Evolutionary conservation across 1,139 yeast species (phyloP).

Genomic region (Taphrina populina): DNA sequence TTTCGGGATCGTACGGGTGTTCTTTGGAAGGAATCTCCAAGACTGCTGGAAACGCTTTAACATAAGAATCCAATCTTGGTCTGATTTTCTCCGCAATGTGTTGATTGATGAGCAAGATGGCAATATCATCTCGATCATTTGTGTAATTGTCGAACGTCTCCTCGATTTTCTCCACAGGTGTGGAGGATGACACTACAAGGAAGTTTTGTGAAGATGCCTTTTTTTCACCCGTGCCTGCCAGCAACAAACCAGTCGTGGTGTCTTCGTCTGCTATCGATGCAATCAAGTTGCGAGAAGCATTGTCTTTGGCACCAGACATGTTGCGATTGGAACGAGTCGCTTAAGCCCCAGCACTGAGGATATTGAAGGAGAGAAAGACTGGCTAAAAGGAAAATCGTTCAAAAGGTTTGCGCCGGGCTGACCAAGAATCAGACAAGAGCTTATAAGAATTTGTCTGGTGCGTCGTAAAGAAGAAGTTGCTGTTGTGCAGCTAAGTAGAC

Average conservation of each 20-base stretch:
- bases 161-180: conserved; percentile 50
- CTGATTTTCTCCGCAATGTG: conserved; percentile 91
- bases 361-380: too few relatives aligned
- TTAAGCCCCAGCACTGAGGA: too few relatives aligned
- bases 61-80: conserved; percentile 72
- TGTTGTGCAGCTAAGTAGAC: too few relatives aligned
- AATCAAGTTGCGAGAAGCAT: conserved; percentile 22
- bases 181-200: conserved; percentile 68
- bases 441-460: too few relatives aligned
- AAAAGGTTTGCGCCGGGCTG: too few relatives aligned
- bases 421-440: too few relatives aligned
- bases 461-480: too few relatives aligned
- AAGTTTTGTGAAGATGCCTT: conserved; percentile 69
- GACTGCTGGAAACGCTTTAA: conserved; percentile 93
- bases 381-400: too few relatives aligned
- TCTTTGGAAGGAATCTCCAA: conserved; percentile 97
- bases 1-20: conserved; percentile 97
- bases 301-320: conserved; percentile 22
- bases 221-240: conserved; percentile 95
- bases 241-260: conserved; percentile 88
- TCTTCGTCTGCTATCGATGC: conserved; percentile 49
- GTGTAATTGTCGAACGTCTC: conserved; percentile 75
- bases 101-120: conserved; percentile 87
- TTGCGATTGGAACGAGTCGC: too few relatives aligned
- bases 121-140: conserved; percentile 77